Conservation (phyloP, 139 green algal species). For the Marvania coccoides region DNA sequence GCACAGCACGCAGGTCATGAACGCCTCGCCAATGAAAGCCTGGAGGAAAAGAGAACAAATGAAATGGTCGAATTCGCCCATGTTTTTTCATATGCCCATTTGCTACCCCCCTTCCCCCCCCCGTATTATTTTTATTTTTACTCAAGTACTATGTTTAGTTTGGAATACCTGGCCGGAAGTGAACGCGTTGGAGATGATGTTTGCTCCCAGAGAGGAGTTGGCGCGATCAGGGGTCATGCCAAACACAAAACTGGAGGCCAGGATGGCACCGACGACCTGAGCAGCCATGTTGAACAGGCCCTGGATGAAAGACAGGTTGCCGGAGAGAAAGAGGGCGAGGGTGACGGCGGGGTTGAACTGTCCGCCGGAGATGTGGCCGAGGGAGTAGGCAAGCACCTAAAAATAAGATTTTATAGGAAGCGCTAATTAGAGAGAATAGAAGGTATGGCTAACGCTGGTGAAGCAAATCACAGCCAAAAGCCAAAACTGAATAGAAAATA, state of each 20-base stretch:
- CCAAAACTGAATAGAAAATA: not conserved
- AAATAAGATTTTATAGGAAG: no score
- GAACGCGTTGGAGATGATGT: not conserved
- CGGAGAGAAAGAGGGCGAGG: conserved; percentile 1
- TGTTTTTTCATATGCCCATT: not conserved
- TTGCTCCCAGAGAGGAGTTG: not conserved
- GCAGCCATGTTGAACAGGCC: conserved; percentile 9
- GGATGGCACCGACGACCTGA: conserved; percentile 2
- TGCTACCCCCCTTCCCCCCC: no score
- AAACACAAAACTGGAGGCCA: conserved; percentile 4
- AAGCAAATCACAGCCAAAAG: not conserved
- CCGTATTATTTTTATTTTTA: no score
- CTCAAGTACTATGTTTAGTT: no score
- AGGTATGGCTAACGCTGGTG: not conserved
- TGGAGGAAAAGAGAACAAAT: not conserved
- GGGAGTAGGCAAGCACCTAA: not conserved
- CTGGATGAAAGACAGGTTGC: conserved; percentile 38
- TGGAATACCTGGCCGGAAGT: no score
- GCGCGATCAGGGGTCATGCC: not conserved
- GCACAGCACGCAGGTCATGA: conserved; percentile 5
- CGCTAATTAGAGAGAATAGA: not conserved
- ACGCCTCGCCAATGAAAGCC: not conserved
- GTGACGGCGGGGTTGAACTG: conserved; percentile 30
- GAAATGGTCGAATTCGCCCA: not conserved
- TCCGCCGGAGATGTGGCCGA: conserved; percentile 10